Base-by-base conservation (phyloP, 1,284 basidiomycete species). In the Rhodofomes roseus region DNA sequence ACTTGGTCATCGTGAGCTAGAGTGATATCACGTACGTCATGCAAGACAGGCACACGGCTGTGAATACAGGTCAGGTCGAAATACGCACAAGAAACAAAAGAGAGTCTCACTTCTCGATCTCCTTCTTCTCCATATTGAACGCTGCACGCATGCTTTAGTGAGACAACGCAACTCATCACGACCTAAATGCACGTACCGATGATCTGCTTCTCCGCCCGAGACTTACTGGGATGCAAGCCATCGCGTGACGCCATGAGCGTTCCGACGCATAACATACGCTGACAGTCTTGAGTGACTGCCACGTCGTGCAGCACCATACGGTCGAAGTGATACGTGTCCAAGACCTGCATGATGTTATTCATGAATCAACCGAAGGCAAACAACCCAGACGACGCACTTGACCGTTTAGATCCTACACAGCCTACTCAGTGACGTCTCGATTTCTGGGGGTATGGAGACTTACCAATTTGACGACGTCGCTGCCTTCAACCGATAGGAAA, bases 1-100 rank as follows among this genome's bases (percentile, higher is more conserved):
- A 85, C 76, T 11, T 82, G 70, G n/a, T 83, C 85, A 65, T 81
- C 81, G 48, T 80, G 77, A 48, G 86, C 81, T 25, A 92, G 72
- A 0, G 85, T 84, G 54, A 92, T 84, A 67, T 91, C 86, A 43
- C 87, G 83, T 57, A 92, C 86, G 65, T 92, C 88, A 64, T 90
- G 87, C 8, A 91, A 74, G n/a, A 92, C 84, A 6, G 90, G 90
- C 1, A 87, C 88, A 73, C 88, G 86, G 63, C 90, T 91, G 61
- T 1, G 37, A 1, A 12, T 1, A 5, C 16, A 12, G 1, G 11
- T 39, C 31, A 40, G n/a, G 44, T 16, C 22, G 20, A 22, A 16
- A 18, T 22, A 5, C 29, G 37, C 27, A 46, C 56, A 53, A 39
- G 39, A 58, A 25, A 31, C 48, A 58, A 11, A 34, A 50, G n/a